Evolutionary conservation across 2,329 filamentous ascomycete species (phyloP), one percentile per base, ranked within the genome.

Genomic region (Incumbomyces delicatus): DNA sequence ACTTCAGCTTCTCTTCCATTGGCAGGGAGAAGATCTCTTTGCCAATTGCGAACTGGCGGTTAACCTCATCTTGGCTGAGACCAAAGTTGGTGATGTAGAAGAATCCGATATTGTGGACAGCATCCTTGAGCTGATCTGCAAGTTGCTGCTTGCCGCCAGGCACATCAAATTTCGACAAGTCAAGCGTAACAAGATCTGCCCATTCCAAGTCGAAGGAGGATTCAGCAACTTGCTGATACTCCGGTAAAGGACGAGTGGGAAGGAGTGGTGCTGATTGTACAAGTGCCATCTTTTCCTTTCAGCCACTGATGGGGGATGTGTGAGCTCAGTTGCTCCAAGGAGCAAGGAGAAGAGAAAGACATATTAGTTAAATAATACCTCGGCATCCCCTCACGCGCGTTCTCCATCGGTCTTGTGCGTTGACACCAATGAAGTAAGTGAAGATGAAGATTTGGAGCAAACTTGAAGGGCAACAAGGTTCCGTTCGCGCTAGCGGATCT

Each of bases 11-110:
- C 56, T 82, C 77, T 8, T 77, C 72, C 0, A 69, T 64, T 0
- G 77, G 66, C 1, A 81, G 64, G 6, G 72, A 58, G 58, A 79
- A 79, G 51, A 81, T 67, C 29, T 72, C 64, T 49, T 74, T 74
- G 3, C 71, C 77, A 3, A 81, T 70, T 11, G 76, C 74, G 54
- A 79, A 81, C 54, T 81, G 78, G 0, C 66, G 62, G 54, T 81
- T 72, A 3, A 81, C 69, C 58, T 78, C 63, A 30, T 76, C 73
- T 57, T 80, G 74, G 0, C 62, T 65, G 1, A 81, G 64, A 17
- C 76, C 76, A 50, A 75, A 78, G 61, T 80, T 78, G 52, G 69
- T 73, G 29, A 81, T 71, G 53, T 81, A 80, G 64, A 81, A 81
- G 65, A 81, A 77, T 0, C 59, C 59, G 41, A 70, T 65, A 30